These are phyloP conservation scores for Fusarium protoensiforme DNA, from an alignment of 2,329 filamentous ascomycete species.

Conservation along the genomic window DNA sequence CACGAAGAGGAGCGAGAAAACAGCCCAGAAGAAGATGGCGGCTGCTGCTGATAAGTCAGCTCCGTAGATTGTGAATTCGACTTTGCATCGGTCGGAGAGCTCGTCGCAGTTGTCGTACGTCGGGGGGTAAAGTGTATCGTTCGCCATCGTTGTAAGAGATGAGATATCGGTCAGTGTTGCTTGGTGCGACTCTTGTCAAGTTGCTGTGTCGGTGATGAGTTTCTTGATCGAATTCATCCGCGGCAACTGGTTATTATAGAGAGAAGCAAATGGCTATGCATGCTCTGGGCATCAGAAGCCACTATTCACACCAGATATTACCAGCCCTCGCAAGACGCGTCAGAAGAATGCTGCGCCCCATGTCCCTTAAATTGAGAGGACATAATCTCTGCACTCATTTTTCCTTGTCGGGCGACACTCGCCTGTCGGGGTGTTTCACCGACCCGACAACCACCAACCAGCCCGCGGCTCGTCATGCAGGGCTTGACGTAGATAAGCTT, in stretches of 20 bases:
- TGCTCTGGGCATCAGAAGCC: not conserved
- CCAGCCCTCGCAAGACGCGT: not conserved
- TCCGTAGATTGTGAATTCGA: slow-evolving; percentile 41
- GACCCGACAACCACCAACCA: not conserved
- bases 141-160: not conserved
- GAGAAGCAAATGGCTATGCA: not conserved
- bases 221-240: not conserved
- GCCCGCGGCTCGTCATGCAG: not conserved
- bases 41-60: slow-evolving; percentile 32
- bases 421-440: not conserved
- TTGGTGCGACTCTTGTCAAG: not conserved
- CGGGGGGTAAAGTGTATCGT: not conserved
- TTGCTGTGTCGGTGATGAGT: not conserved
- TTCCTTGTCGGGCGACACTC: not conserved
- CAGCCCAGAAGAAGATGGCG: slow-evolving; percentile 47
- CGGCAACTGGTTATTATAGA: not conserved
- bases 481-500: not conserved
- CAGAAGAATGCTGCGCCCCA: not conserved
- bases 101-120: slow-evolving; percentile 30
- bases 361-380: not conserved
- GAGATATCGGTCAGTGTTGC: not conserved
- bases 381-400: not conserved
- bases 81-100: slow-evolving; percentile 38
- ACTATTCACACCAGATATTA: not conserved
- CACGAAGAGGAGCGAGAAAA: slow-evolving; percentile 49